A percentile compares a stretch with the other conserved stretches of the same genome.
Evolutionary conservation across 2,329 filamentous ascomycete species (phyloP).

Genomic region (Pseudocercospora fijiensis): DNA sequence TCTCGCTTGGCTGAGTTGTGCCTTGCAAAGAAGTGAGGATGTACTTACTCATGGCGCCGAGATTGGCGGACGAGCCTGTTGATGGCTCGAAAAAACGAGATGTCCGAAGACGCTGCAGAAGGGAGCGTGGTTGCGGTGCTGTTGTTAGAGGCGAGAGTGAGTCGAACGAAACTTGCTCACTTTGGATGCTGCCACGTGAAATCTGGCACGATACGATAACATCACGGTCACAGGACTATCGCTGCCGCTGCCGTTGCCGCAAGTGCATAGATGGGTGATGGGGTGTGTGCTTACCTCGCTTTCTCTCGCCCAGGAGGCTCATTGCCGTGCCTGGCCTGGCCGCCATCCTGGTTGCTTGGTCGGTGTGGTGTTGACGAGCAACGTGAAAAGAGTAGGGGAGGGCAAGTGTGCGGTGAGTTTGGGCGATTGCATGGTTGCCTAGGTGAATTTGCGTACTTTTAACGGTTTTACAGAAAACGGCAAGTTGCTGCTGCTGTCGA

Average conservation of each 20-base stretch:
- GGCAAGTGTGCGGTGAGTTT: neutral
- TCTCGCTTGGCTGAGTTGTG: neutral
- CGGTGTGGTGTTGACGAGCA: neutral
- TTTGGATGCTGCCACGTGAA: neutral
- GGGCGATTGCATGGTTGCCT: neutral
- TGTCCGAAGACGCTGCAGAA: neutral
- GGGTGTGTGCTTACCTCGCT: neutral
- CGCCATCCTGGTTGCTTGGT: neutral
- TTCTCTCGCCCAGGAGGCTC: constrained; percentile 6
- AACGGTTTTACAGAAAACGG: neutral
- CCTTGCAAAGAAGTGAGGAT: neutral
- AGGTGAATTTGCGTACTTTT: neutral
- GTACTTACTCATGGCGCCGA: neutral
- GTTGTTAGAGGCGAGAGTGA: neutral
- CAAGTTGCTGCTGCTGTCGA: neutral
- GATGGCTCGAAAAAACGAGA: neutral
- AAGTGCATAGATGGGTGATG: neutral
- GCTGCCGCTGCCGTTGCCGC: neutral
- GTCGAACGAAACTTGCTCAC: neutral
- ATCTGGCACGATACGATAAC: neutral
- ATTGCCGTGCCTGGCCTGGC: constrained; percentile 1
- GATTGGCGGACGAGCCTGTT: neutral
- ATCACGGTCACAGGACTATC: neutral
- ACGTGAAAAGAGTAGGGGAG: neutral
- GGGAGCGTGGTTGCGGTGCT: neutral